Evolutionary conservation across 441 rosid genomes (phyloP).

Genomic region (Eruca vesicaria): DNA sequence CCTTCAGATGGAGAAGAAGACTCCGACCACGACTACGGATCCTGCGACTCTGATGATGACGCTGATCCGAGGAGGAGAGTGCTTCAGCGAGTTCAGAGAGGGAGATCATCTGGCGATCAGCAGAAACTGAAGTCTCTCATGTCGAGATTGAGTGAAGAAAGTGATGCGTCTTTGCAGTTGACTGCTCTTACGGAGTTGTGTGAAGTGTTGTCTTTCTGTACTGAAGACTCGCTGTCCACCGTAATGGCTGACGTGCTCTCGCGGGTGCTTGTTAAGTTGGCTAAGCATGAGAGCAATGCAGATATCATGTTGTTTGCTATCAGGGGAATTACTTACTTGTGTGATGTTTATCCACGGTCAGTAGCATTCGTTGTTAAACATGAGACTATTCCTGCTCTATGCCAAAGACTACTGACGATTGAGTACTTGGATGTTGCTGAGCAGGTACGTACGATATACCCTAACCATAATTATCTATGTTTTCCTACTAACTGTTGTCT

Average conservation of each 20-base stretch:
- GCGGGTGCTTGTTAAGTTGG: conserved; percentile 74
- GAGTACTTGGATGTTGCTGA: conserved; percentile 98
- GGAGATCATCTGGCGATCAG: conserved; percentile 64
- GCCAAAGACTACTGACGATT: conserved; percentile 71
- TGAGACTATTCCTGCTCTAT: conserved; percentile 81
- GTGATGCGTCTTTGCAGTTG: conserved; percentile 62
- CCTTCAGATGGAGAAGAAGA: conserved; percentile 79
- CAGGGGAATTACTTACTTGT: conserved; percentile 90
- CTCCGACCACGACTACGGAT: conserved; percentile 72
- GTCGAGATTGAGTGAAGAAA: conserved; percentile 52
- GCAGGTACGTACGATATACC: conserved; percentile 68
- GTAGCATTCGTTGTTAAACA: conserved; percentile 72
- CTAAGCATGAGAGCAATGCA: conserved; percentile 62
- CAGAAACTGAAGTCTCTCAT: conserved; percentile 65
- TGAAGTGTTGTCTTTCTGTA: conserved; percentile 86
- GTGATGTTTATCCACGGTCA: conserved; percentile 92
- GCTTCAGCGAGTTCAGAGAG: conserved; percentile 64
- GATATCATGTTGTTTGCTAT: conserved; percentile 79
- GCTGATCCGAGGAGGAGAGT: conserved; percentile 49
- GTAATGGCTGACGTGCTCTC: conserved; percentile 72
- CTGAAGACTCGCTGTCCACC: conserved; percentile 75
- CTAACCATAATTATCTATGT: too few species aligned
- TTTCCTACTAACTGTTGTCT: conserved; percentile 19
- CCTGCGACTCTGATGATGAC: conserved; percentile 84
- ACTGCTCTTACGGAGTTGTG: conserved; percentile 83